Percentiles rank a stretch among this genome's conserved stretches.
Conservation (phyloP, 192 early-diverging fungal genomes). For the Coemansia sp. region DNA sequence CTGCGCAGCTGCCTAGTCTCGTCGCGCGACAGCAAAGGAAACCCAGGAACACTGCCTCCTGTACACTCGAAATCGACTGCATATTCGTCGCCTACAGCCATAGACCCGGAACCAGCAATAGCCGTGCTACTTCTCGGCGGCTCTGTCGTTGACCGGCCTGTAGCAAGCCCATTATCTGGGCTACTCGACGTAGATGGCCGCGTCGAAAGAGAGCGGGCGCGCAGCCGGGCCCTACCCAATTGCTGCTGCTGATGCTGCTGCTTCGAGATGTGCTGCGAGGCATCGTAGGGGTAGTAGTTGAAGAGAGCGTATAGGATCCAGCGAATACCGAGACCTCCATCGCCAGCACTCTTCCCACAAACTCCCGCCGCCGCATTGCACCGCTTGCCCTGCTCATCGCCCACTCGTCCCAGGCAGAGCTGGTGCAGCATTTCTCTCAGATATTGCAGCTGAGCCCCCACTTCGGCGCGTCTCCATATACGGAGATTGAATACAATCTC, state of each 20-base stretch:
- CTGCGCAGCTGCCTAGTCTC: conserved; percentile 23
- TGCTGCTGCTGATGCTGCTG: conserved; percentile 14
- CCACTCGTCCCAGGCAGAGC: conserved; percentile 14
- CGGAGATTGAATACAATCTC: conserved; percentile 24
- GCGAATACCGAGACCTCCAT: conserved; percentile 14
- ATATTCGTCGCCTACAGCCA: conserved; percentile 1
- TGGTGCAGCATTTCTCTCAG: conserved; percentile 15
- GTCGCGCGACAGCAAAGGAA: conserved; percentile 6
- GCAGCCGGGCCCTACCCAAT: background rate
- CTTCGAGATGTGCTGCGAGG: conserved; percentile 26
- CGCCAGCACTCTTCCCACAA: conserved; percentile 5
- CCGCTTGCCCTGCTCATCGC: conserved; percentile 24
- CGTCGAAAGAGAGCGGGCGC: conserved; percentile 3
- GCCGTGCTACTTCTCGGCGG: background rate
- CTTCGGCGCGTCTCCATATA: conserved; percentile 25
- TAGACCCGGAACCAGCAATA: too few relatives aligned
- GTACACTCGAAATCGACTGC: conserved; percentile 1
- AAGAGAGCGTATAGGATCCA: conserved; percentile 36
- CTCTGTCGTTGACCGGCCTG: background rate
- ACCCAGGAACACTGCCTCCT: conserved; percentile 13
- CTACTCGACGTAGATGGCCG: conserved; percentile 1
- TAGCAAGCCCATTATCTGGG: too few relatives aligned
- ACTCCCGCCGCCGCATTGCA: conserved; percentile 22
- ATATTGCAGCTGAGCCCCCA: conserved; percentile 14
- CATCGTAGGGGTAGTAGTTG: conserved; percentile 36